phyloP scores from a whole-genome alignment of 2,329 filamentous ascomycete species.

The Cryphonectria naterciae region DNA sequence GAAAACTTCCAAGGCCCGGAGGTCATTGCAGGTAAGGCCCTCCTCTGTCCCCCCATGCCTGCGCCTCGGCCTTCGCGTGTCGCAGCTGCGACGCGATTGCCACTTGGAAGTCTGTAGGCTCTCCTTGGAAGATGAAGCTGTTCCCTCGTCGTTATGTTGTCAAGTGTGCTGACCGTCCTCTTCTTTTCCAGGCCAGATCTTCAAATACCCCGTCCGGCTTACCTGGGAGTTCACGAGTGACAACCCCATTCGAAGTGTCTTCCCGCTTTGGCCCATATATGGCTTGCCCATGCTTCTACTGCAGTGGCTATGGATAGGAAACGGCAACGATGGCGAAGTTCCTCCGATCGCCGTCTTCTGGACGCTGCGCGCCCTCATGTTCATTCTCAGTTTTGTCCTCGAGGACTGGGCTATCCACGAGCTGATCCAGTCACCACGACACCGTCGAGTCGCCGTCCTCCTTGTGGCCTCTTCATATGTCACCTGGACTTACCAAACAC shows the following conservation, averaged over 20 bases:
- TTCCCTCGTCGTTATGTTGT: no score
- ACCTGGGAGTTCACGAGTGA: slow-evolving; percentile 97
- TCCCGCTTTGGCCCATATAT: slow-evolving; percentile 95
- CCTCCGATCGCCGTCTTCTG: slow-evolving; percentile 89
- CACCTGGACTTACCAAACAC: slow-evolving; percentile 97
- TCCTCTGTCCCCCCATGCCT: background rate
- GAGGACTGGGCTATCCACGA: slow-evolving; percentile 98
- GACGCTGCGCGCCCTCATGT: slow-evolving; percentile 87
- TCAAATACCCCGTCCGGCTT: slow-evolving; percentile 83
- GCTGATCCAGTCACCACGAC: slow-evolving; percentile 74
- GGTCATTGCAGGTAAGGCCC: slow-evolving; percentile 82
- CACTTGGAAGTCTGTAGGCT: background rate
- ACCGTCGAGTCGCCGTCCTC: slow-evolving; percentile 74
- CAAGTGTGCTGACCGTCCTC: slow-evolving; percentile 17
- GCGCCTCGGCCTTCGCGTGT: background rate
- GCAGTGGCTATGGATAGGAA: slow-evolving; percentile 89
- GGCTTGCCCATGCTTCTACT: slow-evolving; percentile 91
- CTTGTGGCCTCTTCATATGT: slow-evolving; percentile 96
- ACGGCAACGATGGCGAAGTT: slow-evolving; percentile 74
- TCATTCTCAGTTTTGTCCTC: slow-evolving; percentile 90
- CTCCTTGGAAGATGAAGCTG: background rate
- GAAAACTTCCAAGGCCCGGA: slow-evolving; percentile 99
- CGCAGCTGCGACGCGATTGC: background rate
- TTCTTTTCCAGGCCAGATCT: slow-evolving; percentile 74
- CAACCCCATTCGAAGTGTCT: slow-evolving; percentile 89